phyloP scores from a whole-genome alignment of 176 grass and related monocot species.

The Paspalum notatum region DNA sequence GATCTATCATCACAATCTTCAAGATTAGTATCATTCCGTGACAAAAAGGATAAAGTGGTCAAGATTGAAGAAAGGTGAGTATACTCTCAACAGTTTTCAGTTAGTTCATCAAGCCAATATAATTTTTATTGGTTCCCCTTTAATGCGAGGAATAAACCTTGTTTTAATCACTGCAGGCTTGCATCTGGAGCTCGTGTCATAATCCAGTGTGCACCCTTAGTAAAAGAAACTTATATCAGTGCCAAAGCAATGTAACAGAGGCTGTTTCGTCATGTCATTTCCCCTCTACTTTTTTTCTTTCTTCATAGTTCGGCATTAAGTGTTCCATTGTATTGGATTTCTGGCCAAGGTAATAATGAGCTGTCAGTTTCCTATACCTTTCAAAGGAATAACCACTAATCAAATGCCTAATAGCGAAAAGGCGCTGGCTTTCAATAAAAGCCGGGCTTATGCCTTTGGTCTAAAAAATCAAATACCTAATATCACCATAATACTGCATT shows the following conservation, averaged over 20 bases:
- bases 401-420: no score
- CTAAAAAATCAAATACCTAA: no score
- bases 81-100: background rate
- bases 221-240: conserved; percentile 41
- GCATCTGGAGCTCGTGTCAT: conserved; percentile 80
- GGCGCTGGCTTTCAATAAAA: no score
- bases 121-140: background rate
- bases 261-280: background rate
- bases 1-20: conserved; percentile 47
- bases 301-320: background rate
- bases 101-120: background rate
- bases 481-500: background rate
- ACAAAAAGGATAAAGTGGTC: conserved; percentile 59
- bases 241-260: conserved; percentile 40
- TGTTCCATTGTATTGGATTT: background rate
- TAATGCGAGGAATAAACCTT: conserved; percentile 24
- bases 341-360: conserved; percentile 1
- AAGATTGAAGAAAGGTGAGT: conserved; percentile 78
- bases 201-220: conserved; percentile 59
- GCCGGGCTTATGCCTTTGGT: no score
- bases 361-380: background rate
- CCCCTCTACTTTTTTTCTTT: conserved; percentile 11
- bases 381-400: background rate
- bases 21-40: conserved; percentile 56
- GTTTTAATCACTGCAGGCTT: conserved; percentile 56